phyloP scores from a whole-genome alignment of 495 filamentous ascomycete genomes.

The Hypomontagnella monticulosa region DNA sequence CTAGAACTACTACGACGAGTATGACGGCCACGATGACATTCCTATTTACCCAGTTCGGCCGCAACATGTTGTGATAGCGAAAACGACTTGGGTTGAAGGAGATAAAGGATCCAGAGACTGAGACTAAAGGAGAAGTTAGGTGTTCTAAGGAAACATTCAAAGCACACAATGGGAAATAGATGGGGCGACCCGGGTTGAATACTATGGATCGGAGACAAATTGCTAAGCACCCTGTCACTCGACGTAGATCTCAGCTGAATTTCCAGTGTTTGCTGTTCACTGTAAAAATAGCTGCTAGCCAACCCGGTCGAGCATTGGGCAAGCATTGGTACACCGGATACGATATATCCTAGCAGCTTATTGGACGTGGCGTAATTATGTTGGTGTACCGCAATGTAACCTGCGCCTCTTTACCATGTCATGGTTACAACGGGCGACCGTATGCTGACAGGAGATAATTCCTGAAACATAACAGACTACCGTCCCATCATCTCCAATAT shows the following conservation, averaged over 20 bases:
- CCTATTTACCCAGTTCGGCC: constrained; percentile 13
- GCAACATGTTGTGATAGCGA: constrained; percentile 7
- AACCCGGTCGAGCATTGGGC: neutral
- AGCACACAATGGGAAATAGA: constrained; percentile 7
- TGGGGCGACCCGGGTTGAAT: neutral
- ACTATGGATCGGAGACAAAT: constrained; percentile 5
- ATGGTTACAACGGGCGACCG: neutral
- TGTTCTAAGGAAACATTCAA: constrained; percentile 1
- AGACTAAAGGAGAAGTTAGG: neutral
- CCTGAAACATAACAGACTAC: too few species aligned
- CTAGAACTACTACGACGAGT: constrained; percentile 3
- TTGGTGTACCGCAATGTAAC: constrained; percentile 5
- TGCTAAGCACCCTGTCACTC: neutral
- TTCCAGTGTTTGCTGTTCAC: neutral
- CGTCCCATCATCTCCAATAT: too few species aligned
- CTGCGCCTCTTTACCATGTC: constrained; percentile 4
- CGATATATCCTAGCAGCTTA: neutral
- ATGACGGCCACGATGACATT: constrained; percentile 1
- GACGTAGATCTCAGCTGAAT: constrained; percentile 4
- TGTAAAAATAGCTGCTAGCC: constrained; percentile 8
- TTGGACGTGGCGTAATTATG: neutral
- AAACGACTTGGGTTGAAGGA: constrained; percentile 2
- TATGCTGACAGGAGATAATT: constrained; percentile 1
- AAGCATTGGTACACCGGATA: neutral
- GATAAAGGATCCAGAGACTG: neutral